These are phyloP conservation scores for Cladophialophora yegresii DNA, from an alignment of 2,329 filamentous ascomycete genomes.

Conservation along the genomic window DNA sequence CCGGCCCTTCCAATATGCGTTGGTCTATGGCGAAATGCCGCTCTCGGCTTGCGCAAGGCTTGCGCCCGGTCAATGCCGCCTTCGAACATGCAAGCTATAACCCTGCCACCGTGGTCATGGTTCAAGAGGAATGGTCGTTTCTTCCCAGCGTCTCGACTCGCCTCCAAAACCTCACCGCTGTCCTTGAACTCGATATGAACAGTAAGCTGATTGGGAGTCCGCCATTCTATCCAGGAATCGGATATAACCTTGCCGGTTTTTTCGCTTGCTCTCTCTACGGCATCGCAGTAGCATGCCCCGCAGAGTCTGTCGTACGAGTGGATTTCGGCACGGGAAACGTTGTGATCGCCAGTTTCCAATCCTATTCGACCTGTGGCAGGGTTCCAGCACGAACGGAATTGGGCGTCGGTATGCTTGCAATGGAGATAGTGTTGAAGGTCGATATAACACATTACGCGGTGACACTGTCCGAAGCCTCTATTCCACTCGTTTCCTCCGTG, in stretches of 20 bases:
- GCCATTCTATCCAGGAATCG: background rate
- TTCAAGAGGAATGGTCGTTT: background rate
- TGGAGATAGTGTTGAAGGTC: conserved; percentile 8
- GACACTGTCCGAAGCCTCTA: background rate
- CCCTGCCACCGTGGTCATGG: background rate
- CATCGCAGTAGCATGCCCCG: background rate
- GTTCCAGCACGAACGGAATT: conserved; percentile 1
- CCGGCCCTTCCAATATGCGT: background rate
- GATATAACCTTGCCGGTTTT: background rate
- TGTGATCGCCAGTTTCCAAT: background rate
- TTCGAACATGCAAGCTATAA: background rate
- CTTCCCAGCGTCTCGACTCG: background rate
- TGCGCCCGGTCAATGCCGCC: background rate
- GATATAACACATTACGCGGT: background rate
- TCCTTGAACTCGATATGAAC: background rate
- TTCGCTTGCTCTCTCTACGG: background rate
- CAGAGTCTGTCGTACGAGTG: conserved; percentile 7
- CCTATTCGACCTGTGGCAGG: background rate
- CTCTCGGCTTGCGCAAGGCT: background rate
- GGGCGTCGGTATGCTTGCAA: conserved; percentile 4
- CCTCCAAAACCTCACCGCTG: background rate
- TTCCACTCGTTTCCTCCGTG: background rate
- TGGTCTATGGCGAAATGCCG: background rate
- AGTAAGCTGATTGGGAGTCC: background rate
- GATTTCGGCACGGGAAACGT: background rate